These are phyloP conservation scores for Calamus simplicifolius DNA, from an alignment of 176 grass and related monocot species.

Conservation along the genomic window DNA sequence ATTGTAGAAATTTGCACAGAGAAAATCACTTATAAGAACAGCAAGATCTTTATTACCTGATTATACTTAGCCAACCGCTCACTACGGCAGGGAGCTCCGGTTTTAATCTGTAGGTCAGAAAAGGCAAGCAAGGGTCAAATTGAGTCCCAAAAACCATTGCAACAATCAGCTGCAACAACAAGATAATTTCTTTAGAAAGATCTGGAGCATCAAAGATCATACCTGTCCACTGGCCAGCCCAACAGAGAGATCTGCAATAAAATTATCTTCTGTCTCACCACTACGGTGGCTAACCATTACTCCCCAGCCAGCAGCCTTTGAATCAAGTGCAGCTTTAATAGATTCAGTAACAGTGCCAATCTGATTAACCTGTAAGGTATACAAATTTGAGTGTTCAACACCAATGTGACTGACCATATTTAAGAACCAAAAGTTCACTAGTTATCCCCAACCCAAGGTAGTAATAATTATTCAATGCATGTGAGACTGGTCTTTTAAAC, in stretches of 20 bases:
- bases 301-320: conserved; percentile 91
- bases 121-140: too few species aligned
- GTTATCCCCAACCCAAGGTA: too few species aligned
- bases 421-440: neutral
- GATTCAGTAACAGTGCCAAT: conserved; percentile 85
- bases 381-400: conserved; percentile 10
- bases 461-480: too few species aligned
- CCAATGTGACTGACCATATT: neutral
- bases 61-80: conserved; percentile 94
- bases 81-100: conserved; percentile 82
- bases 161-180: too few species aligned
- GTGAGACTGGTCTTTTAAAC: too few species aligned
- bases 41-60: conserved; percentile 41
- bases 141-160: too few species aligned
- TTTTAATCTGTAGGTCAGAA: conserved; percentile 72
- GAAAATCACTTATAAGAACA: neutral
- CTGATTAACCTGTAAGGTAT: conserved; percentile 68
- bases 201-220: conserved; percentile 7
- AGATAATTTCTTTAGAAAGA: neutral
- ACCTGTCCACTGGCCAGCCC: conserved; percentile 93
- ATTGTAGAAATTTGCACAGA: neutral
- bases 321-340: conserved; percentile 88
- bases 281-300: conserved; percentile 98
- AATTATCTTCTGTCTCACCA: conserved; percentile 98
- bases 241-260: conserved; percentile 86